Conservation (phyloP, 1,139 yeast species). For the Diutina rugosa region DNA sequence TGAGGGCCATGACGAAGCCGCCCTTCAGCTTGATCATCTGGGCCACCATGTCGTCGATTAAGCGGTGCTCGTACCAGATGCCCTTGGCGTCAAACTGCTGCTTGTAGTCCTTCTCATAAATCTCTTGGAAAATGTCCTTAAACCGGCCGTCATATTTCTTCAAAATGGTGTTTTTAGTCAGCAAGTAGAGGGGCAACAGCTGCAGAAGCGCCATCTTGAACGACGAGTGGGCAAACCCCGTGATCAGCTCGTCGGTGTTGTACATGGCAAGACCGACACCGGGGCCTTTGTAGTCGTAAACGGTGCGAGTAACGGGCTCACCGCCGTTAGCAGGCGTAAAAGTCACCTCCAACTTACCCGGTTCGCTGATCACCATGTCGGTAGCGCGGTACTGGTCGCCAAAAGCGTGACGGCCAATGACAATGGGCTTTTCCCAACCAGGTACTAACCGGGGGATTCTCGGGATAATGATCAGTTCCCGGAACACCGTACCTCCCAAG, state of each 20-base stretch:
- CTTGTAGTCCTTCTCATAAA: constrained; percentile 49
- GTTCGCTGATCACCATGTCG: constrained; percentile 53
- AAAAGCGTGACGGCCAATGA: constrained; percentile 77
- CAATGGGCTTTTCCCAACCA: constrained; percentile 72
- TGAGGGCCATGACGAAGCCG: constrained; percentile 73
- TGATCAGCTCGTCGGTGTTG: constrained; percentile 70
- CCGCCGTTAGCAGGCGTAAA: constrained; percentile 56
- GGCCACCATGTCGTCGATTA: constrained; percentile 82
- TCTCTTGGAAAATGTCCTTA: constrained; percentile 63
- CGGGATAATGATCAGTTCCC: constrained; percentile 73
- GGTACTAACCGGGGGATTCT: constrained; percentile 67
- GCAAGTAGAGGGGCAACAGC: constrained; percentile 52
- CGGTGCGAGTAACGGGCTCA: constrained; percentile 32
- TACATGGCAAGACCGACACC: constrained; percentile 79
- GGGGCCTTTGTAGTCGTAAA: constrained; percentile 46
- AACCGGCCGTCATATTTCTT: constrained; percentile 75
- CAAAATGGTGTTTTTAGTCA: constrained; percentile 71
- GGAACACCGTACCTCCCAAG: constrained; percentile 71
- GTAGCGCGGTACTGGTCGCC: constrained; percentile 82
- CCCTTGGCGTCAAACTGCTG: constrained; percentile 46
- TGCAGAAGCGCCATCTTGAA: constrained; percentile 62
- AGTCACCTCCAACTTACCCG: constrained; percentile 56
- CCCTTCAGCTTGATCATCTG: constrained; percentile 81
- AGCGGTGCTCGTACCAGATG: constrained; percentile 72
- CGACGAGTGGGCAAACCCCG: constrained; percentile 67